These are phyloP conservation scores for Sordariomycetes sp. DNA, from an alignment of 2,329 filamentous ascomycete genomes.

Conservation along the genomic window DNA sequence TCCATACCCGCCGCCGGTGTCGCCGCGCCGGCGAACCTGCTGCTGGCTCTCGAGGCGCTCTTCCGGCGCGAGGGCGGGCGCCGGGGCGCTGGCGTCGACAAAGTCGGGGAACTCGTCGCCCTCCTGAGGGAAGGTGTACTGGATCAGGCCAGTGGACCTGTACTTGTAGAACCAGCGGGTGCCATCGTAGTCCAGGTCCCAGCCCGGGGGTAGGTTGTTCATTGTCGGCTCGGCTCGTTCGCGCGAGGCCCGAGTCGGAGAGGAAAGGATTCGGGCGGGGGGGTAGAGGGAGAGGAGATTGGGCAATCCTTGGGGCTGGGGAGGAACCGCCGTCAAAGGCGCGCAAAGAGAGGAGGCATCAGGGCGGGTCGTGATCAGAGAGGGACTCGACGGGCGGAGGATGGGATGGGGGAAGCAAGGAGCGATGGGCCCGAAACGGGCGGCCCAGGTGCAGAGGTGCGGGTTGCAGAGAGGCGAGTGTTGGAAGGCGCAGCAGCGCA, in stretches of 20 bases:
- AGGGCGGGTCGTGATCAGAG: not conserved
- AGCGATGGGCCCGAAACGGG: not conserved
- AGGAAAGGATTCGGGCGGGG: not conserved
- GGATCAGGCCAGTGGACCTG: slow-evolving; percentile 36
- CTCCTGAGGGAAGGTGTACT: slow-evolving; percentile 41
- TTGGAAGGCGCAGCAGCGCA: not conserved
- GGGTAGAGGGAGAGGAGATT: not conserved
- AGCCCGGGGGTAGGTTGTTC: slow-evolving; percentile 32
- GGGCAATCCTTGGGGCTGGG: not conserved
- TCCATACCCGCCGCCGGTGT: not conserved
- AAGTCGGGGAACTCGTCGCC: slow-evolving; percentile 46
- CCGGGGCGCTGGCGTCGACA: slow-evolving; percentile 19
- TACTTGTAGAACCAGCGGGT: slow-evolving; percentile 44
- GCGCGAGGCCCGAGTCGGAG: not conserved
- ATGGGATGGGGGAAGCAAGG: not conserved
- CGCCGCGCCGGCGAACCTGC: slow-evolving; percentile 24
- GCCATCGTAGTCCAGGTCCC: slow-evolving; percentile 46
- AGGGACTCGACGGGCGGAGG: not conserved
- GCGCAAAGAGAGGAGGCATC: not conserved
- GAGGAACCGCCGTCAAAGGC: not conserved
- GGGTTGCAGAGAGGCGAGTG: not conserved
- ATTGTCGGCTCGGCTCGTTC: not conserved
- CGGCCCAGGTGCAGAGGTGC: too few relatives aligned
- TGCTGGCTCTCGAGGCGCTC: slow-evolving; percentile 38
- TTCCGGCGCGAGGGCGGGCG: slow-evolving; percentile 31